phyloP scores from a whole-genome alignment of 2,329 filamentous ascomycete species.

The Herpotrichia juniperi region DNA sequence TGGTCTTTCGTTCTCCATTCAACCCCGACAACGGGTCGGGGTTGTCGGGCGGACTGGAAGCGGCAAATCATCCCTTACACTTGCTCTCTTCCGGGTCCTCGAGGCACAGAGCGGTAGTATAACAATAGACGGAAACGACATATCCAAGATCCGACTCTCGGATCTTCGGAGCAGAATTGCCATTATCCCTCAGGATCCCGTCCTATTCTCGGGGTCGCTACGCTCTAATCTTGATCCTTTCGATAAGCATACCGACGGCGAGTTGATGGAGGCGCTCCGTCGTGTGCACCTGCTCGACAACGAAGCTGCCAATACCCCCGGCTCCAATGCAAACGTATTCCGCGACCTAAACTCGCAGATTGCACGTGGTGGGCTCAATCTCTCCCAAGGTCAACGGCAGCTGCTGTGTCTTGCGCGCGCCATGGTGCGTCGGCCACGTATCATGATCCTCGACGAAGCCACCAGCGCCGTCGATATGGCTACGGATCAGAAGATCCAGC shows the following conservation, averaged over 20 bases:
- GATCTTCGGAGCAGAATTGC: slow-evolving; percentile 53
- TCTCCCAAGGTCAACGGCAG: slow-evolving; percentile 60
- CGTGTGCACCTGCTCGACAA: slow-evolving; percentile 54
- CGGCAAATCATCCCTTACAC: slow-evolving; percentile 59
- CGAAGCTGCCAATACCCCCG: slow-evolving; percentile 40
- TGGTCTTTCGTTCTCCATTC: background rate
- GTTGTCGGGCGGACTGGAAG: slow-evolving; percentile 59
- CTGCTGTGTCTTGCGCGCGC: slow-evolving; percentile 66
- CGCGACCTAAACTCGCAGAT: slow-evolving; percentile 39
- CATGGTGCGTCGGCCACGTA: slow-evolving; percentile 45
- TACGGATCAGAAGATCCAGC: slow-evolving; percentile 19
- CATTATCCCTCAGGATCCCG: slow-evolving; percentile 59
- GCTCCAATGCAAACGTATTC: slow-evolving; percentile 34
- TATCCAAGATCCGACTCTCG: slow-evolving; percentile 51
- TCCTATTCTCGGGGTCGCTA: slow-evolving; percentile 56
- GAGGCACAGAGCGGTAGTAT: slow-evolving; percentile 52
- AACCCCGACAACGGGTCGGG: slow-evolving; percentile 37
- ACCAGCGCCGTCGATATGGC: slow-evolving; percentile 17
- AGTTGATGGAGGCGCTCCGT: slow-evolving; percentile 50
- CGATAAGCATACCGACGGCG: slow-evolving; percentile 41
- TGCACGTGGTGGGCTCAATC: too few relatives aligned
- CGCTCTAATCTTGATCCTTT: slow-evolving; percentile 57
- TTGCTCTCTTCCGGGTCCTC: slow-evolving; percentile 57
- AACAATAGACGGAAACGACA: slow-evolving; percentile 55
- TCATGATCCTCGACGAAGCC: slow-evolving; percentile 19